phyloP scores from a whole-genome alignment of 2,329 filamentous ascomycete genomes.

The Zopfia rhizophila region DNA sequence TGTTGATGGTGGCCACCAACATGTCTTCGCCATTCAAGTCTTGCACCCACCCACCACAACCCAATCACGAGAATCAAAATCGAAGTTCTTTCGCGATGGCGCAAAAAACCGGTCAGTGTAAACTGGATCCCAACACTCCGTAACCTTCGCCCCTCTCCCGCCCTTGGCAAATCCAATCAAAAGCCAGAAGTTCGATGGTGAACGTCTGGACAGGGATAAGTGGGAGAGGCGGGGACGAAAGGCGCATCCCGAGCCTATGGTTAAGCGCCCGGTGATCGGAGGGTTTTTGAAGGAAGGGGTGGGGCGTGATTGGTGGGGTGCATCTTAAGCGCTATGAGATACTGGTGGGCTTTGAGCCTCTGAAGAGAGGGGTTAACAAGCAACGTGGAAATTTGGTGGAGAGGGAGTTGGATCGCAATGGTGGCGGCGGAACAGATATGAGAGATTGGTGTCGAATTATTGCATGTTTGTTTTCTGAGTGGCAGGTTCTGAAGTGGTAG shows the following conservation, averaged over 20 bases:
- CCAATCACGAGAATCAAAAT: too few relatives aligned
- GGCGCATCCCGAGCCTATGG: conserved; percentile 27
- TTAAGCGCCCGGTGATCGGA: conserved; percentile 27
- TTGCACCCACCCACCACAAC: too few relatives aligned
- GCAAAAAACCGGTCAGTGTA: too few relatives aligned
- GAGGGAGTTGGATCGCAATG: neutral
- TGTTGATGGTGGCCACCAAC: too few relatives aligned
- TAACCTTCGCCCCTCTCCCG: conserved; percentile 33
- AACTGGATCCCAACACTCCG: conserved; percentile 28
- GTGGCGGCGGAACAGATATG: neutral
- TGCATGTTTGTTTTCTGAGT: conserved; percentile 9
- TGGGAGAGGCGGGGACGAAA: conserved; percentile 21
- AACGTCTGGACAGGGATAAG: neutral
- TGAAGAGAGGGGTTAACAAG: neutral
- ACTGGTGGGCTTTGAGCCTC: neutral
- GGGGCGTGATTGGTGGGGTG: conserved; percentile 2
- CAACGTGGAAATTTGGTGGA: neutral
- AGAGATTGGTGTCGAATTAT: neutral
- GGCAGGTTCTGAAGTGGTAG: conserved; percentile 1
- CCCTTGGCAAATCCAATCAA: conserved; percentile 32
- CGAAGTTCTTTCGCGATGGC: too few relatives aligned
- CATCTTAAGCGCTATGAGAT: neutral
- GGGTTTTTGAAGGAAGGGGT: neutral
- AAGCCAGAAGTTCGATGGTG: neutral
- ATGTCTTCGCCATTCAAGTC: too few relatives aligned